Conservation (phyloP, 2,329 filamentous ascomycete species). For the Berkeleyomyces basicola region DNA sequence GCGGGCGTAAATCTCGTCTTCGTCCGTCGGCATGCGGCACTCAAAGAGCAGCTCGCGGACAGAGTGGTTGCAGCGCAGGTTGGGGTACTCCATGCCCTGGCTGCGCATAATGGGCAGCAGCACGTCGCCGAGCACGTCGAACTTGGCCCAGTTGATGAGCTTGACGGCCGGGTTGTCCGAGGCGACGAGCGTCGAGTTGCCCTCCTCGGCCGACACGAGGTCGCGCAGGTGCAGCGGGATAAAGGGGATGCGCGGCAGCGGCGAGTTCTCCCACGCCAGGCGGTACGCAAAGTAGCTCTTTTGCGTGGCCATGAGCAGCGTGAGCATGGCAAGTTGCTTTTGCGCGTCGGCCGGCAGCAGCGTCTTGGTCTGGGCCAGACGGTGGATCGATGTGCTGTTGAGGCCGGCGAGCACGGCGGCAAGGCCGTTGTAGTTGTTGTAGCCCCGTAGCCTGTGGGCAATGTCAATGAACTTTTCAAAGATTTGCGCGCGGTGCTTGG, state of each 20-base stretch:
- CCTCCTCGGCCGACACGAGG: constrained; percentile 80
- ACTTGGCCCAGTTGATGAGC: constrained; percentile 94
- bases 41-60: constrained; percentile 64
- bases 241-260: constrained; percentile 79
- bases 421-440: constrained; percentile 95
- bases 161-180: constrained; percentile 35
- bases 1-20: constrained; percentile 58
- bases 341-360: constrained; percentile 54
- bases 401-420: constrained; percentile 90
- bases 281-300: constrained; percentile 91
- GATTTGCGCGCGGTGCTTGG: constrained; percentile 81
- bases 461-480: constrained; percentile 93
- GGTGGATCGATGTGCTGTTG: constrained; percentile 72
- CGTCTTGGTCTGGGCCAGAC: constrained; percentile 62
- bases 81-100: constrained; percentile 67
- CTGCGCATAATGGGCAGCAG: constrained; percentile 82
- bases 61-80: constrained; percentile 50
- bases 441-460: constrained; percentile 65
- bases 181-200: constrained; percentile 76
- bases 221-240: constrained; percentile 80
- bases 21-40: constrained; percentile 65
- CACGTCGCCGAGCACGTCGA: constrained; percentile 87
- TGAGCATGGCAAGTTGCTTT: constrained; percentile 75
- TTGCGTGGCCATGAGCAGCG: constrained; percentile 82
- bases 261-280: constrained; percentile 93